Evolutionary conservation across 2,329 filamentous ascomycete genomes (phyloP).

Genomic region (Allantophomopsis cytisporea): DNA sequence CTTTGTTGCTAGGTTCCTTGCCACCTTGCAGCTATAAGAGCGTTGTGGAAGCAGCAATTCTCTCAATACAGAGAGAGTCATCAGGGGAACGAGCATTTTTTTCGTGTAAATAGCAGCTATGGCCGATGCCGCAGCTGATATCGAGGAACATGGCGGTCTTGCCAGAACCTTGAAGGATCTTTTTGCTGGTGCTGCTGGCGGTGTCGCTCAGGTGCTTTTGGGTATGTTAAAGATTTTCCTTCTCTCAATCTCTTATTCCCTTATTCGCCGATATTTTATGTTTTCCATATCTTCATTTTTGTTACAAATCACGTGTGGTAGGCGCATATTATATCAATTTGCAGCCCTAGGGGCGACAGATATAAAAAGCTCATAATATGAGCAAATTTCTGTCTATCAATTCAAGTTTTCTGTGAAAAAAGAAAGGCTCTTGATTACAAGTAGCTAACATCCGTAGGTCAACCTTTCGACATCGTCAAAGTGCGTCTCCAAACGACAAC

Average conservation of each 20-base stretch:
- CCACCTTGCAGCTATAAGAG: no score
- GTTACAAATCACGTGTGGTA: background rate
- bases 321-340: background rate
- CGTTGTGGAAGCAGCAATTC: no score
- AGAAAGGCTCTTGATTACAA: no score
- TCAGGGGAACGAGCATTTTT: no score
- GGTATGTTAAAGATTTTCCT: slow-evolving; percentile 42
- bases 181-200: slow-evolving; percentile 79
- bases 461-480: slow-evolving; percentile 87
- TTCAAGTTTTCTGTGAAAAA: no score
- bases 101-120: slow-evolving; percentile 6
- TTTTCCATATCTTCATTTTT: background rate
- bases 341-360: background rate
- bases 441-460: slow-evolving; percentile 28
- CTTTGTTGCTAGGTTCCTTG: no score
- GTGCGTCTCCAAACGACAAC: slow-evolving; percentile 86
- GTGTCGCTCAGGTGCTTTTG: slow-evolving; percentile 84
- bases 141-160: slow-evolving; percentile 17
- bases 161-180: slow-evolving; percentile 56
- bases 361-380: no score
- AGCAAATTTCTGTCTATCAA: no score
- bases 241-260: background rate
- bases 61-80: no score
- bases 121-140: slow-evolving; percentile 15
- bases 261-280: background rate